These are phyloP conservation scores for Candida adriatica DNA, from an alignment of 805 yeast species.

Conservation along the genomic window DNA sequence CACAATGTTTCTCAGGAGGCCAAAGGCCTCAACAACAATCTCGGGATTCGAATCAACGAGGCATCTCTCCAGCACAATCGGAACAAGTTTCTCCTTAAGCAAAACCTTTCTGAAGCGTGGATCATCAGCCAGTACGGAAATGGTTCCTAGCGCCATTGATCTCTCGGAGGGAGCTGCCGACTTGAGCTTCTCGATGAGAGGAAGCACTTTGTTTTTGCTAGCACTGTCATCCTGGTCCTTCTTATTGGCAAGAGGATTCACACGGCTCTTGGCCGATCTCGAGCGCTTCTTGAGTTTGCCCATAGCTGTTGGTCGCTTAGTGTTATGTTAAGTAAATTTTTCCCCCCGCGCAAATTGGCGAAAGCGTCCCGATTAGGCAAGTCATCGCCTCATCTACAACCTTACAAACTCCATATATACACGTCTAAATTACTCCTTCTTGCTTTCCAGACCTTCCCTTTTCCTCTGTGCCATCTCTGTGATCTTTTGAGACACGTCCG, in stretches of 20 bases:
- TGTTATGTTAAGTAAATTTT: too few species aligned
- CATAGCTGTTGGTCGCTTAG: too few species aligned
- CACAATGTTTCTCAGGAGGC: slow-evolving; percentile 71
- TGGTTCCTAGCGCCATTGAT: slow-evolving; percentile 68
- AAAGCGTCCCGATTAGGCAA: too few species aligned
- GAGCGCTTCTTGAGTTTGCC: slow-evolving; percentile 71
- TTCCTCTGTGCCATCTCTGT: background rate
- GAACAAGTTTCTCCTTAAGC: slow-evolving; percentile 65
- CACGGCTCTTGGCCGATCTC: slow-evolving; percentile 37
- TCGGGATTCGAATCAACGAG: slow-evolving; percentile 66
- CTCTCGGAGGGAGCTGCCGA: slow-evolving; percentile 65
- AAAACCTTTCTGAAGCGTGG: slow-evolving; percentile 51
- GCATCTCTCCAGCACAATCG: slow-evolving; percentile 53
- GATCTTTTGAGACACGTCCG: slow-evolving; percentile 6
- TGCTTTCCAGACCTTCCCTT: too few species aligned
- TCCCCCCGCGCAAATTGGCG: too few species aligned
- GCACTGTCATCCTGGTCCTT: slow-evolving; percentile 41
- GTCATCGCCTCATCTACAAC: too few species aligned
- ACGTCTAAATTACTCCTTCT: too few species aligned
- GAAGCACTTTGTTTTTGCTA: slow-evolving; percentile 52
- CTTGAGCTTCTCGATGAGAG: slow-evolving; percentile 58
- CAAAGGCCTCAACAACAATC: slow-evolving; percentile 73
- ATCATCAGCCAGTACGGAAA: slow-evolving; percentile 68
- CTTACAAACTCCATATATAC: too few species aligned
- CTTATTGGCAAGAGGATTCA: slow-evolving; percentile 27